Percentiles rank a stretch among this genome's conserved stretches.
Evolutionary conservation across 2,329 filamentous ascomycete genomes (phyloP).

Genomic region (Aspergillus ochraceoroseus): DNA sequence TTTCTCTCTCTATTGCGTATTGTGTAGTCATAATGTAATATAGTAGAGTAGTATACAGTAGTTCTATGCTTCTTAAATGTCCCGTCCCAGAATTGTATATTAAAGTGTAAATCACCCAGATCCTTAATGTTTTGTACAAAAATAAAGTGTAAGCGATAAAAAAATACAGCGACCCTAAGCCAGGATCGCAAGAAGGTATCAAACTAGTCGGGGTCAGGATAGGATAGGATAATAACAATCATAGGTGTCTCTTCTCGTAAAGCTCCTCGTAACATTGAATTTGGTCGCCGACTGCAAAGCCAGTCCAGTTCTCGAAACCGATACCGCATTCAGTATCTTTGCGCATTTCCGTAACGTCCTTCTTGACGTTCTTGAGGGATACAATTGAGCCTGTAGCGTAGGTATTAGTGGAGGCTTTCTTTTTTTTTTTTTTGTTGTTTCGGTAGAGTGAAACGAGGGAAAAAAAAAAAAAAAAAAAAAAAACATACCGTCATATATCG

Average conservation of each 20-base stretch:
- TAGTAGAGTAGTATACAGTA: neutral
- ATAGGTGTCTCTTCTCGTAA: conserved; percentile 60
- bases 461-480: too few relatives aligned
- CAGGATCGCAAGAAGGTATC: neutral
- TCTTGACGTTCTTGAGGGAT: conserved; percentile 87
- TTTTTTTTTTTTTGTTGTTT: too few relatives aligned
- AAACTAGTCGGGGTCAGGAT: neutral
- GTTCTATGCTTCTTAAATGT: too few relatives aligned
- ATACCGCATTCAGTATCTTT: conserved; percentile 95
- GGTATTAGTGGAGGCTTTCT: too few relatives aligned
- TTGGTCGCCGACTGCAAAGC: conserved; percentile 73
- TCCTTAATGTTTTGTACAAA: too few relatives aligned
- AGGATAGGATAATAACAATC: conserved; percentile 8
- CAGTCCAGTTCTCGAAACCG: conserved; percentile 72
- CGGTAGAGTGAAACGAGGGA: too few relatives aligned
- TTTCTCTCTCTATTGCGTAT: neutral
- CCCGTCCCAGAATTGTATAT: neutral
- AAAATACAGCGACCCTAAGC: neutral
- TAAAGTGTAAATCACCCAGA: too few relatives aligned
- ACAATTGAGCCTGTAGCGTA: conserved; percentile 62
- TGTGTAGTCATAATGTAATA: neutral
- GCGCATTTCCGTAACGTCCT: conserved; percentile 80
- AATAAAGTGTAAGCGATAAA: neutral
- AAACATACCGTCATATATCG: conserved; percentile 73
- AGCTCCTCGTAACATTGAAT: conserved; percentile 84